A percentile compares a stretch with the other conserved stretches of the same genome.
These are phyloP conservation scores for Kodamaea suecica DNA, from an alignment of 1,139 yeast species.

Conservation along the genomic window DNA sequence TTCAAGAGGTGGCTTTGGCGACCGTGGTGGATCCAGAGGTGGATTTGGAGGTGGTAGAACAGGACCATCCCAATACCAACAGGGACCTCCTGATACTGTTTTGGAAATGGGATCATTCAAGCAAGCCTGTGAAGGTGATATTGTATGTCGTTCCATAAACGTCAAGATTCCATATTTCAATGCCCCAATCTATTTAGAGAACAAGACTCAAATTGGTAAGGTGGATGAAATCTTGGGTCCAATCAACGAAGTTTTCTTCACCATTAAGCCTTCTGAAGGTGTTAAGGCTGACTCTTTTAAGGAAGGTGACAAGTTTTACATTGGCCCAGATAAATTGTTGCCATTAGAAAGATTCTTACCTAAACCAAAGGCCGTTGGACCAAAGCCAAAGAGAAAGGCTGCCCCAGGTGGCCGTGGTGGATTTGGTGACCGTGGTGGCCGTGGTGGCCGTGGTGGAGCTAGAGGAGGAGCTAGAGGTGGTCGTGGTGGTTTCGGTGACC, in stretches of 20 bases:
- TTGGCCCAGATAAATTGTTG: conserved; percentile 90
- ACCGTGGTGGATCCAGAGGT: conserved; percentile 16
- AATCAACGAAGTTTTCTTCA: conserved; percentile 92
- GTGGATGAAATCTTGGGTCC: conserved; percentile 99
- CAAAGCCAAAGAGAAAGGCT: conserved; percentile 75
- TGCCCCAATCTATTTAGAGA: conserved; percentile 96
- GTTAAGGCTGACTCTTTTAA: conserved; percentile 91
- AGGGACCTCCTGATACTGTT: conserved; percentile 92
- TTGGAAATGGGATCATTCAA: conserved; percentile 92
- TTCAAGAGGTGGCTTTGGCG: conserved; percentile 26
- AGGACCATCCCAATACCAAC: conserved; percentile 54
- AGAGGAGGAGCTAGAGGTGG: conserved; percentile 46
- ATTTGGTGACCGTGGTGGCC: conserved; percentile 39
- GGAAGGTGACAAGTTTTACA: conserved; percentile 92
- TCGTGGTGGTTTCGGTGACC: conserved; percentile 33
- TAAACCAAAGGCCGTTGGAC: conserved; percentile 76
- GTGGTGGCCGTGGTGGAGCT: conserved; percentile 43
- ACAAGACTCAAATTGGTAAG: conserved; percentile 93
- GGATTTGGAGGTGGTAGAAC: conserved; percentile 35
- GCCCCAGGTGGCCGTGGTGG: conserved; percentile 39
- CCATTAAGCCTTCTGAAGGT: conserved; percentile 94
- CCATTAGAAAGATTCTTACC: conserved; percentile 96
- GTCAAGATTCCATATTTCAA: conserved; percentile 96
- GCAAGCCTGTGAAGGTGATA: conserved; percentile 95
- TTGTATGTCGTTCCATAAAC: conserved; percentile 93